Evolutionary conservation across 176 grass and related monocot species (phyloP).

Genomic region (Zizania latifolia): DNA sequence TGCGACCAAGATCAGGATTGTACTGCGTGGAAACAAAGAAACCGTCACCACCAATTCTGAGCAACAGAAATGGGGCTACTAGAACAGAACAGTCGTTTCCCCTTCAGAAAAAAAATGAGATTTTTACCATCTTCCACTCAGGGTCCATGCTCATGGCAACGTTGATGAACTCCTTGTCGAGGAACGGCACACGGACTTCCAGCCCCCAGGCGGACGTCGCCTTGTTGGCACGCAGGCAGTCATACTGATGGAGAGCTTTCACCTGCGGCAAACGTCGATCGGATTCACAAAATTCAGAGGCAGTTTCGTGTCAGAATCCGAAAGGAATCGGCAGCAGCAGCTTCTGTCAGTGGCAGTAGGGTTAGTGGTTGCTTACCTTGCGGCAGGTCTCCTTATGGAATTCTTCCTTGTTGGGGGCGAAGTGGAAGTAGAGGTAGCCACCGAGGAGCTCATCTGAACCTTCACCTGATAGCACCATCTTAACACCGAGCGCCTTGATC

Average conservation of each 20-base stretch:
- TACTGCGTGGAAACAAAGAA: conserved; percentile 42
- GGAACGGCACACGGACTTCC: conserved; percentile 72
- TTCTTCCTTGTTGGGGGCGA: no score
- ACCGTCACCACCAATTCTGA: not conserved
- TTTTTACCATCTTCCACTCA: conserved; percentile 69
- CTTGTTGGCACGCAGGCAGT: conserved; percentile 87
- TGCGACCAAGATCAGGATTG: conserved; percentile 50
- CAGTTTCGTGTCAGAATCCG: not conserved
- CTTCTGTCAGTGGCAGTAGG: not conserved
- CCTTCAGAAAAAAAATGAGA: not conserved
- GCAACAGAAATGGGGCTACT: not conserved
- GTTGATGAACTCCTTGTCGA: conserved; percentile 83
- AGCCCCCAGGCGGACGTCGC: conserved; percentile 80
- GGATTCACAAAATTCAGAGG: not conserved
- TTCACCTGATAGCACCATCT: conserved; percentile 32
- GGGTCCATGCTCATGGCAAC: conserved; percentile 73
- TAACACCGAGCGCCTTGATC: conserved; percentile 91
- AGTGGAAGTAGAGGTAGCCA: no score
- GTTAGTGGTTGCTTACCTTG: no score
- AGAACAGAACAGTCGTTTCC: not conserved
- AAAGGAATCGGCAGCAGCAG: not conserved
- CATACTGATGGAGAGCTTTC: conserved; percentile 75
- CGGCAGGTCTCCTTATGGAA: conserved; percentile 37
- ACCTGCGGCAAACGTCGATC: conserved; percentile 26
- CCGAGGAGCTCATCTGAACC: no score